Conservation (phyloP, 2,329 filamentous ascomycete species). For the Diplodia mutila region DNA sequence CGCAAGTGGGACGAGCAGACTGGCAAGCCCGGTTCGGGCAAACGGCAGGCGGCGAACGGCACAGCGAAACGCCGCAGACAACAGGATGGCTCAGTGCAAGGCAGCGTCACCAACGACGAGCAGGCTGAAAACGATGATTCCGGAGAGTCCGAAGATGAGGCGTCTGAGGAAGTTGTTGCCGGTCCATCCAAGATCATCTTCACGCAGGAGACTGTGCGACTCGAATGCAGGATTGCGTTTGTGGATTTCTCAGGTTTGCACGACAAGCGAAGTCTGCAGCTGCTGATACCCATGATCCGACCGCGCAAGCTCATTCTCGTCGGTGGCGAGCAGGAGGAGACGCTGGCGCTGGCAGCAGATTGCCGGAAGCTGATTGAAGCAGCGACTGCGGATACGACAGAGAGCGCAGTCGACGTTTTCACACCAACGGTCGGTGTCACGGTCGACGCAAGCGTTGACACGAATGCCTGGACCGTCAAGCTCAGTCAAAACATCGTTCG, state of each 20-base stretch:
- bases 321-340: slow-evolving; percentile 75
- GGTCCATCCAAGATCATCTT: slow-evolving; percentile 79
- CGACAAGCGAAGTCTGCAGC: slow-evolving; percentile 90
- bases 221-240: slow-evolving; percentile 79
- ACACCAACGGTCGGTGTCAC: slow-evolving; percentile 74
- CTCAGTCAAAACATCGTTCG: slow-evolving; percentile 83
- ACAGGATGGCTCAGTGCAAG: slow-evolving; percentile 39
- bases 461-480: slow-evolving; percentile 95
- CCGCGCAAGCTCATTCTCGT: slow-evolving; percentile 95
- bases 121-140: slow-evolving; percentile 49
- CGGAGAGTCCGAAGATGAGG: slow-evolving; percentile 56
- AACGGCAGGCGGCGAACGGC: slow-evolving; percentile 43
- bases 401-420: slow-evolving; percentile 69
- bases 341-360: slow-evolving; percentile 74
- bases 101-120: slow-evolving; percentile 26
- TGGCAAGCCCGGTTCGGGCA: slow-evolving; percentile 42
- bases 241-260: slow-evolving; percentile 92
- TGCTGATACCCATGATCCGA: slow-evolving; percentile 91
- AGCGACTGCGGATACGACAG: slow-evolving; percentile 50
- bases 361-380: slow-evolving; percentile 68
- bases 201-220: slow-evolving; percentile 63
- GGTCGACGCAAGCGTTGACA: slow-evolving; percentile 93
- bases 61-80: slow-evolving; percentile 63
- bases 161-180: slow-evolving; percentile 52
- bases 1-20: slow-evolving; percentile 81